These are phyloP conservation scores for Penicillium sp. DNA, from an alignment of 2,329 filamentous ascomycete species.

Conservation along the genomic window DNA sequence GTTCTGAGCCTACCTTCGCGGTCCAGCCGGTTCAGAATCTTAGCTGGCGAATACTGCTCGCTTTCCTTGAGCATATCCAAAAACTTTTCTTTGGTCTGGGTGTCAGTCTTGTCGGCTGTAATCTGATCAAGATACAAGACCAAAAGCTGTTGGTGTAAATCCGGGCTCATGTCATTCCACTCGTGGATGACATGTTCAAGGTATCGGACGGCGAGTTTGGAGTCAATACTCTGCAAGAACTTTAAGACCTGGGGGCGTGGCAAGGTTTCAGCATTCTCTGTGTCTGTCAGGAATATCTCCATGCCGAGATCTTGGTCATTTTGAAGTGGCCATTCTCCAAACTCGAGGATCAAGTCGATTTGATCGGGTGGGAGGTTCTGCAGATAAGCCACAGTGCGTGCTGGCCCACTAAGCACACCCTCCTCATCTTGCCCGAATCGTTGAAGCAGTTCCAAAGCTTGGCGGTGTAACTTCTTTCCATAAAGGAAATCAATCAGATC, in stretches of 20 bases:
- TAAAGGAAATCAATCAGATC: conserved; percentile 98
- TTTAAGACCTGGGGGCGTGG: conserved; percentile 72
- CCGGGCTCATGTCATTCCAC: conserved; percentile 77
- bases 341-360: conserved; percentile 88
- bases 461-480: conserved; percentile 87
- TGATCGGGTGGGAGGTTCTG: conserved; percentile 82
- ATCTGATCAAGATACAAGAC: conserved; percentile 65
- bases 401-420: conserved; percentile 70
- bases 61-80: conserved; percentile 74
- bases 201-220: conserved; percentile 73
- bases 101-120: conserved; percentile 49
- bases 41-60: conserved; percentile 74
- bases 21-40: conserved; percentile 75
- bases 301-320: conserved; percentile 74
- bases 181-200: conserved; percentile 89
- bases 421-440: conserved; percentile 68
- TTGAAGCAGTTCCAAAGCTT: conserved; percentile 77
- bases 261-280: conserved; percentile 88
- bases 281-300: conserved; percentile 91
- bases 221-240: conserved; percentile 71
- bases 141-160: conserved; percentile 82
- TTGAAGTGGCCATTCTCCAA: conserved; percentile 81
- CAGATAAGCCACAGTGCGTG: conserved; percentile 83
- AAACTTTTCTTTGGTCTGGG: conserved; percentile 63
- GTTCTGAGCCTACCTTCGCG: conserved; percentile 63